A percentile compares a stretch with the other conserved stretches of the same genome.
phyloP scores from a whole-genome alignment of 2,329 filamentous ascomycete species.

The Phaeosphaeriaceae sp. region DNA sequence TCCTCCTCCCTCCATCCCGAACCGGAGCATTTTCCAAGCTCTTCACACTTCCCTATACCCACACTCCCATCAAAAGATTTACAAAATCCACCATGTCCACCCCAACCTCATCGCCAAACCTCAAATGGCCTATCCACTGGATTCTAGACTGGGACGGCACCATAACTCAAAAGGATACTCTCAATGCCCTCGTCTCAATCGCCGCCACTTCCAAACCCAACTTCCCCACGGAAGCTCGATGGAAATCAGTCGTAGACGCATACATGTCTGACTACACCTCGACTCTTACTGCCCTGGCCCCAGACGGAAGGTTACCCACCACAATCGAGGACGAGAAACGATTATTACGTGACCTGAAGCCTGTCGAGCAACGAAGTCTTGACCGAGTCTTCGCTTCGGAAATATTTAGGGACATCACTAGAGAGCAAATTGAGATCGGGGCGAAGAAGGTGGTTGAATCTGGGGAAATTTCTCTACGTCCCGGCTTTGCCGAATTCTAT shows the following conservation, averaged over 20 bases:
- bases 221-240: constrained; percentile 31
- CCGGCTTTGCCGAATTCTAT: constrained; percentile 43
- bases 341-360: constrained; percentile 46
- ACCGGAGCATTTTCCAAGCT: neutral
- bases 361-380: constrained; percentile 52
- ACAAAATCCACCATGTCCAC: neutral
- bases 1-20: neutral
- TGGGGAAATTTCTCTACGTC: constrained; percentile 44
- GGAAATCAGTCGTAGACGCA: constrained; percentile 48
- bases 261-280: constrained; percentile 51
- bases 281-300: constrained; percentile 39
- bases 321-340: constrained; percentile 45
- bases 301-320: constrained; percentile 32
- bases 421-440: constrained; percentile 33
- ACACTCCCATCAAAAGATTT: too few relatives aligned
- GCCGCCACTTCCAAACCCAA: constrained; percentile 36
- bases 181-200: constrained; percentile 51
- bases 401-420: constrained; percentile 50
- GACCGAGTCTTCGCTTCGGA: constrained; percentile 47
- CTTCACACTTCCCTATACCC: neutral
- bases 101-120: constrained; percentile 1
- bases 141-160: constrained; percentile 59
- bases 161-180: constrained; percentile 54
- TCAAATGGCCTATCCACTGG: constrained; percentile 37
- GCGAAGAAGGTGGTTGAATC: constrained; percentile 35